phyloP scores from a whole-genome alignment of 2,329 filamentous ascomycete species.

The Cladophialophora psammophila region DNA sequence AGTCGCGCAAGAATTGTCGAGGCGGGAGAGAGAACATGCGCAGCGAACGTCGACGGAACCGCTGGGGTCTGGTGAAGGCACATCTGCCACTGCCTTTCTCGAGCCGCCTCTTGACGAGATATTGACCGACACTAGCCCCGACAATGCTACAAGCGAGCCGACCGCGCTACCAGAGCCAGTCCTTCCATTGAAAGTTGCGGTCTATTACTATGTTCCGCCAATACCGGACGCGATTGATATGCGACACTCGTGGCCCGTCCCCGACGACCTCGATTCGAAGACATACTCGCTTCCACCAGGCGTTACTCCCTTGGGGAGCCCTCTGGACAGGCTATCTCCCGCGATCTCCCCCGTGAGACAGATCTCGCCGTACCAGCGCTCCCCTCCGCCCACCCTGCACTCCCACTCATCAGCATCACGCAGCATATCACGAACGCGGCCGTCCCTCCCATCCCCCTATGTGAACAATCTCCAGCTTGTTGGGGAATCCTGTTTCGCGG shows the following conservation, averaged over 20 bases:
- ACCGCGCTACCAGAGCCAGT: constrained; percentile 10
- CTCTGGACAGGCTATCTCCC: background rate
- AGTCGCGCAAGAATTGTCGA: constrained; percentile 25
- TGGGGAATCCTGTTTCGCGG: constrained; percentile 35
- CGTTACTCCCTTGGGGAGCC: background rate
- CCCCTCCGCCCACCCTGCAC: background rate
- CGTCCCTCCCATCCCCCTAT: constrained; percentile 29
- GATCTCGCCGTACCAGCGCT: background rate
- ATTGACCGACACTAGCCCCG: background rate
- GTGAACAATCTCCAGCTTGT: constrained; percentile 33
- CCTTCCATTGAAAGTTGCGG: constrained; percentile 24
- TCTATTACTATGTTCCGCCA: constrained; percentile 30
- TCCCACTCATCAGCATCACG: constrained; percentile 6
- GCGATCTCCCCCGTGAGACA: background rate
- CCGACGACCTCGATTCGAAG: constrained; percentile 17
- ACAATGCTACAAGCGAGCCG: background rate
- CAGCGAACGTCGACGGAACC: background rate
- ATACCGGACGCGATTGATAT: constrained; percentile 24
- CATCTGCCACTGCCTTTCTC: background rate
- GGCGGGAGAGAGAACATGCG: constrained; percentile 5
- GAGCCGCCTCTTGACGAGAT: background rate
- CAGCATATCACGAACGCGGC: constrained; percentile 3
- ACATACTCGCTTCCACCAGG: constrained; percentile 28
- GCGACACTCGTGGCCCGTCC: constrained; percentile 27
- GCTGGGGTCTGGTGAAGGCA: background rate